Evolutionary conservation across 495 filamentous ascomycete species (phyloP).

Genomic region (Hyaloscypha finlandica): DNA sequence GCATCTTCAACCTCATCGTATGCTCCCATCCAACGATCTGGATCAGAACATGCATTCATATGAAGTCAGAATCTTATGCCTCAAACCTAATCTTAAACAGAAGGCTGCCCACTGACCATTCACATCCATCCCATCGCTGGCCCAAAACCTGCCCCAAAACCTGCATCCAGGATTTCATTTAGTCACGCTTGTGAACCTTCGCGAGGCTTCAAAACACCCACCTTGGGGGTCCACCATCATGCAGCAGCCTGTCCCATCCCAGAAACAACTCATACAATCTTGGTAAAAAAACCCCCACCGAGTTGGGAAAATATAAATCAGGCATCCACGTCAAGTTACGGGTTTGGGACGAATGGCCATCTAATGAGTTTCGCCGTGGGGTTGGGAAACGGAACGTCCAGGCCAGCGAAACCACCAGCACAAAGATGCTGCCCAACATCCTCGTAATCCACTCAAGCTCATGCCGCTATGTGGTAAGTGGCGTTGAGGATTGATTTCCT

Average conservation of each 20-base stretch:
- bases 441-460: background rate
- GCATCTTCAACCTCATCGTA: background rate
- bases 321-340: background rate
- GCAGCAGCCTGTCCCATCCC: background rate
- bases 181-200: background rate
- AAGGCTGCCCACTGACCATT: background rate
- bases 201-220: background rate
- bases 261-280: background rate
- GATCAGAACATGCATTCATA: background rate
- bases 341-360: background rate
- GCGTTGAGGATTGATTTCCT: background rate
- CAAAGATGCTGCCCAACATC: background rate
- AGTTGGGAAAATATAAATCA: background rate
- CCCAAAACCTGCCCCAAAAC: background rate
- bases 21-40: background rate
- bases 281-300: background rate
- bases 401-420: background rate
- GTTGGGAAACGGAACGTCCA: background rate
- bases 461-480: background rate
- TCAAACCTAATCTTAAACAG: conserved; percentile 4
- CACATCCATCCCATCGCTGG: background rate
- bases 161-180: background rate
- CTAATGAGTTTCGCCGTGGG: background rate
- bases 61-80: background rate
- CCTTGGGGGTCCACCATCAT: background rate